phyloP scores from a whole-genome alignment of 225 moss, liverwort and hornwort species.

The Bryum argenteum region DNA sequence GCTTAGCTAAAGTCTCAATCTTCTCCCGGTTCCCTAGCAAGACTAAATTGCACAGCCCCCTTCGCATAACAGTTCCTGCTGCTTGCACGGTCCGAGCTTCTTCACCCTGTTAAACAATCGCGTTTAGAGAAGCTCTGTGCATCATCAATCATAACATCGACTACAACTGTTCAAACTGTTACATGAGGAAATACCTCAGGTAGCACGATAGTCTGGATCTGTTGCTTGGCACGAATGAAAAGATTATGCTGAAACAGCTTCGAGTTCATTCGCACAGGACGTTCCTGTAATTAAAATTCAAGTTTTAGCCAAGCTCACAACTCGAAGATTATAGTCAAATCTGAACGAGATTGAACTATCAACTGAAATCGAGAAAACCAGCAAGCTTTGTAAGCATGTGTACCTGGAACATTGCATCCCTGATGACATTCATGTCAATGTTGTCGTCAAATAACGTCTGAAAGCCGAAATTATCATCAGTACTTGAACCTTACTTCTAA shows the following conservation, averaged over 20 bases:
- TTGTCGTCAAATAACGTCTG: constrained; percentile 86
- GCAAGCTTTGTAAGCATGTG: background rate
- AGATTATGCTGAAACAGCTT: constrained; percentile 92
- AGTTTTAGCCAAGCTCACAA: background rate
- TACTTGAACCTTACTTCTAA: no score
- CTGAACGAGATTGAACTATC: no score
- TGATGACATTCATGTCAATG: constrained; percentile 67
- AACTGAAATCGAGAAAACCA: no score
- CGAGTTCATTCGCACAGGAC: constrained; percentile 84
- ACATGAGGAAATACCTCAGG: constrained; percentile 67
- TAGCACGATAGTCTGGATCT: constrained; percentile 83
- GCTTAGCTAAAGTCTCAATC: constrained; percentile 68
- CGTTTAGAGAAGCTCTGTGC: background rate
- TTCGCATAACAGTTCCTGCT: constrained; percentile 67
- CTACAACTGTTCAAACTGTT: constrained; percentile 16
- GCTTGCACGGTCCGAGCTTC: constrained; percentile 89
- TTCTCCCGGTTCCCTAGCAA: constrained; percentile 72
- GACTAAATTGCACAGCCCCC: constrained; percentile 73
- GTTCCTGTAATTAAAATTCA: constrained; percentile 53
- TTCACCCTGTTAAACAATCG: constrained; percentile 55
- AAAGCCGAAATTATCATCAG: background rate
- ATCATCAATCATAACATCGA: background rate
- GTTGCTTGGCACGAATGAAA: constrained; percentile 68
- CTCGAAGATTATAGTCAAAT: no score
- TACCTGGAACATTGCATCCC: constrained; percentile 77